Percentiles rank a stretch among this genome's conserved stretches.
phyloP scores from a whole-genome alignment of 805 yeast species.

The Saturnispora sanitii region DNA sequence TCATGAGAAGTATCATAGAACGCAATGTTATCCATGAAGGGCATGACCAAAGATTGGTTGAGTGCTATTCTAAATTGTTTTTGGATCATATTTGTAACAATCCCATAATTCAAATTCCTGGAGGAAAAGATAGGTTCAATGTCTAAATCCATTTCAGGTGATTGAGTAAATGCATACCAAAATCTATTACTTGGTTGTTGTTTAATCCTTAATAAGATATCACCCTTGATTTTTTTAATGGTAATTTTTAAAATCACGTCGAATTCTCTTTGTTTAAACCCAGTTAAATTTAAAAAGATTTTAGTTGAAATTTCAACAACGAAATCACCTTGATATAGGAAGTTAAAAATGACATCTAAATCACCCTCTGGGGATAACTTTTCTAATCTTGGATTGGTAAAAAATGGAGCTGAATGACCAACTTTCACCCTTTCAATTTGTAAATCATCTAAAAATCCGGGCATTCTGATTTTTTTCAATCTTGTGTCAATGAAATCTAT shows the following conservation, averaged over 20 bases:
- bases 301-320: conserved; percentile 73
- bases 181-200: conserved; percentile 86
- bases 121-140: conserved; percentile 91
- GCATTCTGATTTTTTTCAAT: conserved; percentile 68
- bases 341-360: conserved; percentile 46
- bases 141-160: conserved; percentile 65
- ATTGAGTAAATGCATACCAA: conserved; percentile 81
- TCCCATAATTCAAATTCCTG: conserved; percentile 63
- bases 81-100: conserved; percentile 73
- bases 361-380: conserved; percentile 77
- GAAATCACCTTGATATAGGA: conserved; percentile 68
- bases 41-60: conserved; percentile 69
- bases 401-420: conserved; percentile 72
- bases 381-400: conserved; percentile 61
- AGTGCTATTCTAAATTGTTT: conserved; percentile 71
- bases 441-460: conserved; percentile 81
- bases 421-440: conserved; percentile 60
- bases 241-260: conserved; percentile 63
- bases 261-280: conserved; percentile 65
- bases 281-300: conserved; percentile 57
- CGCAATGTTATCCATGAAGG: conserved; percentile 81
- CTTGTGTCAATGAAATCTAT: conserved; percentile 56
- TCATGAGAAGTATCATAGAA: conserved; percentile 59
- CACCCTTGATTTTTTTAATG: conserved; percentile 63
- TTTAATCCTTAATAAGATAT: conserved; percentile 56